Base-by-base conservation (phyloP, 1,139 yeast species). In the Insectozyma bohioensis region DNA sequence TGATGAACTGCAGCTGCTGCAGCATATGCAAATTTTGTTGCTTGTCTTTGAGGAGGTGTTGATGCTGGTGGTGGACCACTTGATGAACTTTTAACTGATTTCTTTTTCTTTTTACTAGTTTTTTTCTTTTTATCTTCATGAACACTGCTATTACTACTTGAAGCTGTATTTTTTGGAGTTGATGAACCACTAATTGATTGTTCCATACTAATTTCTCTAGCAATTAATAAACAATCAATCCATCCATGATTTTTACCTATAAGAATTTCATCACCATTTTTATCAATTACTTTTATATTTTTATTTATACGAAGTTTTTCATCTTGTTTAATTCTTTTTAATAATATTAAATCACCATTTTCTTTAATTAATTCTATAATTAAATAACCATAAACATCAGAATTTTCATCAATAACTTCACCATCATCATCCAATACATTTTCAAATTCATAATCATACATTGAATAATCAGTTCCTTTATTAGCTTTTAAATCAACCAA, bases 371-470 rank as follows among this genome's bases (percentile, higher is more conserved):
- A 62, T 46, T 83, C 90, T 22, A 83, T 53, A 11, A 83, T 80
- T 33, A 83, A 62, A 46, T 76, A 82, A 1, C 90, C 90, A 35
- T 62, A 72, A 5, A 52, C 57, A 3, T 63, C 67, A n/a, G n/a
- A n/a, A n/a, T n/a, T n/a, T 20, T 42, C 31, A 13, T 20, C 19
- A 6, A 21, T 25, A n/a, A 56, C 60, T 10, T 56, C 59, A 28
- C 75, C 82, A 42, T 75, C 73, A 11, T 59, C 69, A n/a, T 56
- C 58, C 2, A 54, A 51, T 9, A 53, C 43, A 15, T 54, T 49
- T 41, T 69, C 75, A 53, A 83, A 82, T 49, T 83, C 92, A 54
- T 80, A 83, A 54, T 83, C 90, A 51, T 82, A 83, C 80, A 83
- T 78, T 54, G 85, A 84, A 39, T 82, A 78, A 45, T 78, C 79